Percentiles rank a stretch among this genome's conserved stretches.
Evolutionary conservation across 2,329 filamentous ascomycete genomes (phyloP).

Genomic region (Cryphonectria nitschkei): DNA sequence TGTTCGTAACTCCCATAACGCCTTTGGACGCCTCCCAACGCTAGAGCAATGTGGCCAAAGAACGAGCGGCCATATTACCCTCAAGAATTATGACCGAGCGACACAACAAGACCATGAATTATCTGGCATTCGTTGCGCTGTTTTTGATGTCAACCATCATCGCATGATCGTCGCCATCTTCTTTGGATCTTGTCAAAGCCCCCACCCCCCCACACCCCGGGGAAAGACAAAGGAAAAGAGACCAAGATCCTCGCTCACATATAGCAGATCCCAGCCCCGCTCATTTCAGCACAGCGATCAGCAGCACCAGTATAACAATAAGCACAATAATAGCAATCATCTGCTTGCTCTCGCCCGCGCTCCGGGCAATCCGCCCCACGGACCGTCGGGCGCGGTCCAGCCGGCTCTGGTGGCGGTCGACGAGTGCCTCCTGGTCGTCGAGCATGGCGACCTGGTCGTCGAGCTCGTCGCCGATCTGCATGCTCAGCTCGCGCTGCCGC

Average conservation of each 20-base stretch:
- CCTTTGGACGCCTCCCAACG: slow-evolving; percentile 7
- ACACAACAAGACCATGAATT: not conserved
- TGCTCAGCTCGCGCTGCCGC: slow-evolving; percentile 87
- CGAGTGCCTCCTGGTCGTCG: slow-evolving; percentile 83
- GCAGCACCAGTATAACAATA: slow-evolving; percentile 78
- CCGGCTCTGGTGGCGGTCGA: slow-evolving; percentile 78
- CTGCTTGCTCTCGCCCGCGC: slow-evolving; percentile 84
- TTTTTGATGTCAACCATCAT: not conserved
- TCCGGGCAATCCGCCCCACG: slow-evolving; percentile 72
- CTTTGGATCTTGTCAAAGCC: not conserved
- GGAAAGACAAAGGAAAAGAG: not conserved
- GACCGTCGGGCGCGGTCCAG: slow-evolving; percentile 75
- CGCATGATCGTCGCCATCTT: not conserved
- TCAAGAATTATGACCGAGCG: not conserved
- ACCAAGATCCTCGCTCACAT: not conserved
- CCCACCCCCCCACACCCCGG: no score
- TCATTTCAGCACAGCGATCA: slow-evolving; percentile 82
- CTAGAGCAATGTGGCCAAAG: slow-evolving; percentile 16
- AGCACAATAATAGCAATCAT: slow-evolving; percentile 80
- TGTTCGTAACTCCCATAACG: not conserved
- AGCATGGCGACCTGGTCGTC: slow-evolving; percentile 88
- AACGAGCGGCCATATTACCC: not conserved
- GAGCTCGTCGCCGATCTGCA: slow-evolving; percentile 95
- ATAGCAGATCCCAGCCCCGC: not conserved
- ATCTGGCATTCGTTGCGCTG: not conserved